These are phyloP conservation scores for Pholiota microspora DNA, from an alignment of 768 basidiomycete species.

Conservation along the genomic window DNA sequence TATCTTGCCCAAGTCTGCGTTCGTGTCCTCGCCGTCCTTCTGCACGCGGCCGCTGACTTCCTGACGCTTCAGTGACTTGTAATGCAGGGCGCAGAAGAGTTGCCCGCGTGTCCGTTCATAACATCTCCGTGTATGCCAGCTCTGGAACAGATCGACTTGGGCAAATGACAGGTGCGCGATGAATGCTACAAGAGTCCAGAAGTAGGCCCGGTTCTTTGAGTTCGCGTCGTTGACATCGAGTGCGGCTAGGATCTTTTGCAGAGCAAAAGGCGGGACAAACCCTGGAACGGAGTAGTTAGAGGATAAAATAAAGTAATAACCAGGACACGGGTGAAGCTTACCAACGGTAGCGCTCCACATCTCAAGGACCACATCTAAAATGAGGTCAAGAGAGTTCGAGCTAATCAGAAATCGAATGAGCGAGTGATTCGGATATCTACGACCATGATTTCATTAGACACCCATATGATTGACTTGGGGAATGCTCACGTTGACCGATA, in stretches of 20 bases:
- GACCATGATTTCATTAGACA: background rate
- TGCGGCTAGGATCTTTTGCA: conserved; percentile 56
- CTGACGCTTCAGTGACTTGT: conserved; percentile 61
- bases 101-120: conserved; percentile 74
- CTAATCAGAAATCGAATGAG: conserved; percentile 60
- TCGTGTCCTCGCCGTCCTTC: conserved; percentile 33
- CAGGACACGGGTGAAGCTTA: conserved; percentile 19
- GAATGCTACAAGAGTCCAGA: conserved; percentile 60
- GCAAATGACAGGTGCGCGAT: conserved; percentile 66
- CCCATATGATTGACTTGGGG: background rate
- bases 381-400: conserved; percentile 69
- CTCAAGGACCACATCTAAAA: conserved; percentile 55
- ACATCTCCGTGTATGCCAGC: conserved; percentile 67
- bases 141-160: conserved; percentile 58
- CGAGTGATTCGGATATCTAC: conserved; percentile 53
- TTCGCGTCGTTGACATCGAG: conserved; percentile 42
- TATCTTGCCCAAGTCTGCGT: conserved; percentile 67
- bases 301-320: background rate
- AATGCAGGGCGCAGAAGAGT: conserved; percentile 67
- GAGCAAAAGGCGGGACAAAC: conserved; percentile 64
- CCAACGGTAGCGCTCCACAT: conserved; percentile 59
- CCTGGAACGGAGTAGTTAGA: conserved; percentile 31
- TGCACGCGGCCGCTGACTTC: conserved; percentile 51
- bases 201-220: conserved; percentile 45
- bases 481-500: conserved; percentile 41